Conservation (phyloP, 345 rosid species). For the Litchi chinensis region DNA sequence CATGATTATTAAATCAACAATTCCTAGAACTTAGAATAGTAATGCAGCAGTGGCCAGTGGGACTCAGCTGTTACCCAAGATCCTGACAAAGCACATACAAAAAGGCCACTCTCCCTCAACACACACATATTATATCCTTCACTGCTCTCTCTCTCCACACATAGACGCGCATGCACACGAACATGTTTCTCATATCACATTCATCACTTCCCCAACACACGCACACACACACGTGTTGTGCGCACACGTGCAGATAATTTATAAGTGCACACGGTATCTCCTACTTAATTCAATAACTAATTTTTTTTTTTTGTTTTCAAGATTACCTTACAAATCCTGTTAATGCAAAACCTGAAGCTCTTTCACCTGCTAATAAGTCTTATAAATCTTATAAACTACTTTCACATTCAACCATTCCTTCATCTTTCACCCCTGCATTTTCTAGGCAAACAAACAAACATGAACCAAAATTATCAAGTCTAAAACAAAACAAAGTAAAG, state of each 20-base stretch:
- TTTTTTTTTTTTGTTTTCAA: too few relatives aligned
- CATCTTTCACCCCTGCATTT: neutral
- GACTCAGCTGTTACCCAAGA: conserved; percentile 17
- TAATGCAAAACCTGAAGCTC: neutral
- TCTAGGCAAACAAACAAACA: conserved; percentile 12
- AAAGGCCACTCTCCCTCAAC: neutral
- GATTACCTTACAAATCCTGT: neutral
- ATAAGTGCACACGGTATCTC: neutral
- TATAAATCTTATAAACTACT: too few relatives aligned
- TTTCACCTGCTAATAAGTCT: neutral
- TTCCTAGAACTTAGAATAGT: neutral
- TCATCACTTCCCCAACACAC: too few relatives aligned
- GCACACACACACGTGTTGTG: too few relatives aligned
- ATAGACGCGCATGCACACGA: neutral
- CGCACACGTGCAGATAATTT: neutral
- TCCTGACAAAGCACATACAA: conserved; percentile 10
- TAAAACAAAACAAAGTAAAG: neutral
- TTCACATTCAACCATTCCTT: neutral
- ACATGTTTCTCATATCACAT: neutral
- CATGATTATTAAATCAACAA: conserved; percentile 7
- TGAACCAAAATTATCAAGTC: too few relatives aligned
- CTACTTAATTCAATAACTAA: too few relatives aligned
- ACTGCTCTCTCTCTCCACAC: neutral
- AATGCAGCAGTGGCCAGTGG: conserved; percentile 5
- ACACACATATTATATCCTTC: neutral